Evolutionary conservation across 225 moss, liverwort and hornwort species (phyloP).

Genomic region (Bryoerythrophyllum caledonicum): DNA sequence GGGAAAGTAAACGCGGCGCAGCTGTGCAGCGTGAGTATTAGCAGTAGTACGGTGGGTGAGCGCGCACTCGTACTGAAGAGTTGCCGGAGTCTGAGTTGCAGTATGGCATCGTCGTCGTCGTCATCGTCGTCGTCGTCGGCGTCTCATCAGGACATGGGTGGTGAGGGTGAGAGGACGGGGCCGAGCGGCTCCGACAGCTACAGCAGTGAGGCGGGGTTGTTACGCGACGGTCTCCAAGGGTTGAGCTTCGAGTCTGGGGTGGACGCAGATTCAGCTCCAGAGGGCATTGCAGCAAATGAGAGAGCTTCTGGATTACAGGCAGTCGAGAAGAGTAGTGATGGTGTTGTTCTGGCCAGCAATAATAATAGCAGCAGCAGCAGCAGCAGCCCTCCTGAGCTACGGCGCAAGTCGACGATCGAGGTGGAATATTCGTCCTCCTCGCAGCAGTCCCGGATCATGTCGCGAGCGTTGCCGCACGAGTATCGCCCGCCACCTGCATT

Average conservation of each 20-base stretch:
- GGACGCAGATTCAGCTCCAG: constrained; percentile 61
- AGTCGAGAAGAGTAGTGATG: constrained; percentile 17
- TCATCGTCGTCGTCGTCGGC: constrained; percentile 9
- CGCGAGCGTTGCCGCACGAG: constrained; percentile 38
- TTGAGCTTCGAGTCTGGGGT: constrained; percentile 52
- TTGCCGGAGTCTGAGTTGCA: constrained; percentile 26
- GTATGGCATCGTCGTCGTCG: constrained; percentile 21
- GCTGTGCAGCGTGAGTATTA: constrained; percentile 24
- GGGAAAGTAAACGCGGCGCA: constrained; percentile 36
- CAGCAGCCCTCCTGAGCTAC: constrained; percentile 33
- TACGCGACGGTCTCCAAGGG: constrained; percentile 39
- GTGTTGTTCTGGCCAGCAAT: too few relatives aligned
- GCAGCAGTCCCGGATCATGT: not conserved
- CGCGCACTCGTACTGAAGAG: constrained; percentile 17
- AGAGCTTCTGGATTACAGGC: constrained; percentile 15
- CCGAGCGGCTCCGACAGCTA: constrained; percentile 3
- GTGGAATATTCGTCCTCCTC: not conserved
- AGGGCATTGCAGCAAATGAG: constrained; percentile 59
- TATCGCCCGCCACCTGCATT: constrained; percentile 61
- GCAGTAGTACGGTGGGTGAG: constrained; percentile 8
- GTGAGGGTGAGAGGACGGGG: constrained; percentile 26
- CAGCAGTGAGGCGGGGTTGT: constrained; percentile 26
- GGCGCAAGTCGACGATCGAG: constrained; percentile 5
- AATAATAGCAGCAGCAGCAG: too few relatives aligned
- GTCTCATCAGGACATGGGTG: constrained; percentile 21